phyloP scores from a whole-genome alignment of 106 monocot species.

The Dendrobium chrysotoxum region DNA sequence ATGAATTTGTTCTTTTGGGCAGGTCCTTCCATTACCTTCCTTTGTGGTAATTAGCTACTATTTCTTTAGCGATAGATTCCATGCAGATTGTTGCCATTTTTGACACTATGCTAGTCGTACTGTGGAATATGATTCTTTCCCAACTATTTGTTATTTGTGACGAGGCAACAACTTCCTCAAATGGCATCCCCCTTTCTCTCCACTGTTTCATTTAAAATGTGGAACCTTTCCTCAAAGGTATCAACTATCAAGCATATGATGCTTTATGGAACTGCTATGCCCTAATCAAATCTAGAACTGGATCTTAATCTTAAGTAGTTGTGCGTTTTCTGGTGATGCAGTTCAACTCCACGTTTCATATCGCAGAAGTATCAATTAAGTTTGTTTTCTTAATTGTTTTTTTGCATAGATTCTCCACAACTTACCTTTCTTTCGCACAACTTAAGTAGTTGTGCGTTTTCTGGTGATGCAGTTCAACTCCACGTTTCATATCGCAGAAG shows the following conservation, averaged over 20 bases:
- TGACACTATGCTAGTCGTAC: neutral
- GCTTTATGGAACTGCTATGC: too few relatives aligned
- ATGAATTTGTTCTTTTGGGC: neutral
- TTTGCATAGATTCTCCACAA: neutral
- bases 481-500: too few relatives aligned
- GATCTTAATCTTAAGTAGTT: neutral
- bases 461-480: too few relatives aligned
- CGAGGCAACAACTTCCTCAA: neutral
- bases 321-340: neutral
- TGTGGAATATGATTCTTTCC: neutral
- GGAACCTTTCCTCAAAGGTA: neutral
- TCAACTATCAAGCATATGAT: too few relatives aligned
- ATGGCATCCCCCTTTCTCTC: neutral
- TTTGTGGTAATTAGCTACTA: neutral
- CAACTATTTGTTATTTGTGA: neutral
- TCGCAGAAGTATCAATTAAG: neutral
- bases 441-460: too few relatives aligned
- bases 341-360: neutral
- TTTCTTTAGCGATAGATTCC: neutral
- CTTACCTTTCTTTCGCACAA: neutral
- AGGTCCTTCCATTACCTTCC: neutral
- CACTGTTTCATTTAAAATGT: neutral
- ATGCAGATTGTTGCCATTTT: neutral
- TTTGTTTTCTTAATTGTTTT: too few relatives aligned
- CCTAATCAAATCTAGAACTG: neutral